Evolutionary conservation across 768 basidiomycete species (phyloP), one percentile per base, ranked within the genome.

Genomic region (Holtermanniella nyarrowii): DNA sequence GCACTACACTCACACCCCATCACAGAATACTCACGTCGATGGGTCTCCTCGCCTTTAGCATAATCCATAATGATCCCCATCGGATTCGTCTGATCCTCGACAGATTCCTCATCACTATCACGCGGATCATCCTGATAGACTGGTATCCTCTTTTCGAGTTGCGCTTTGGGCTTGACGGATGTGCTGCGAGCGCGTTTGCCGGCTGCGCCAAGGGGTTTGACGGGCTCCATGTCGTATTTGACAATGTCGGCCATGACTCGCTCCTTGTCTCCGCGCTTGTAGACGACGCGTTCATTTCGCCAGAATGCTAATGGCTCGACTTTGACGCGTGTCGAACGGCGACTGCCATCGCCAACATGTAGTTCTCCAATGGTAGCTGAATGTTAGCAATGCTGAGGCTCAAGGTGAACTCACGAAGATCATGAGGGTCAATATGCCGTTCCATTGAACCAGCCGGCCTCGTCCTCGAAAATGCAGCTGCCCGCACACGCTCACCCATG

Each of bases 251-350:
- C 76, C 63, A 88, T 84, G 62, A 77, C 78, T 0, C 84, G 77
- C 11, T 68, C 63, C 16, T 64, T 75, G 73, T 53, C 48, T 12
- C 78, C 77, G 20, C 82, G 78, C 4, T 83, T 84, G 61, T 88
- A 96, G 1, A 90, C 82, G 21, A 88, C 79, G 56, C 82, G 83
- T 73, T 97, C 93, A 59, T 81, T 80, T n/a, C 89, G 80, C 93
- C 93, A 97, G 76, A 78, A 93, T 39, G 87, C 85, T 27, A 97
- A 75, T 3, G 91, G 93, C 45, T 74, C 73, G 60, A 80, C 81
- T 26, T 80, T 80, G 48, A 78, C 75, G 21, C 91, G 82, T 44
- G 74, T 74, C 25, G 87, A 83, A 46, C 84, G 81, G 16, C 89
- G 82, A 44, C 62, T 53, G 7, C 62, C 63, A 18, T 55, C 49